Evolutionary conservation across 495 filamentous ascomycete species (phyloP).

Genomic region (Penicillium alfredii): DNA sequence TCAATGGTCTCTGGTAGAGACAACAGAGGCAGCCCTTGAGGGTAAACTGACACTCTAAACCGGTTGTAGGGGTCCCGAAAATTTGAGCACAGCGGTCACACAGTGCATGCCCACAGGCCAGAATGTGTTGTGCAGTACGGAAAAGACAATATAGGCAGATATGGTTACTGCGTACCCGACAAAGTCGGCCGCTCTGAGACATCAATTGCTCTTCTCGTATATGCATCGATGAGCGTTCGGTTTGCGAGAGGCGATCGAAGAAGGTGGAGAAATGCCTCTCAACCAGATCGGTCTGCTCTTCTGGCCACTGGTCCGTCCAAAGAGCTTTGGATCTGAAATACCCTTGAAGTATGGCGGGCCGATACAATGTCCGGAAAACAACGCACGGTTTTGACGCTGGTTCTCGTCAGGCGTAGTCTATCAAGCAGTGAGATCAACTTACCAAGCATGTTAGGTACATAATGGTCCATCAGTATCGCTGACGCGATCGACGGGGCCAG

Average conservation of each 20-base stretch:
- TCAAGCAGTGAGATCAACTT: constrained; percentile 5
- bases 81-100: constrained; percentile 26
- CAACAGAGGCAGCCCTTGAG: constrained; percentile 16
- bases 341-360: constrained; percentile 2
- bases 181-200: constrained; percentile 6
- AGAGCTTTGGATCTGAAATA: constrained; percentile 7
- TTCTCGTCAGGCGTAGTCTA: constrained; percentile 1
- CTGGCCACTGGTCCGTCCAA: constrained; percentile 4
- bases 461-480: constrained; percentile 27
- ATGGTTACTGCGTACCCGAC: constrained; percentile 6
- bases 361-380: constrained; percentile 20
- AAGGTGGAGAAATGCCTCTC: constrained; percentile 6
- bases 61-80: constrained; percentile 12
- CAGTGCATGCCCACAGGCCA: constrained; percentile 24
- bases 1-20: constrained; percentile 8
- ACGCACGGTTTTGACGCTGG: constrained; percentile 13
- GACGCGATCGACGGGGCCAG: constrained; percentile 23
- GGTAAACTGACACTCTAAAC: constrained; percentile 17
- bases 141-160: constrained; percentile 26
- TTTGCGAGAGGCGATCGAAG: constrained; percentile 6
- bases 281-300: constrained; percentile 7
- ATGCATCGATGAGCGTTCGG: not conserved
- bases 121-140: constrained; percentile 19
- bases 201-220: constrained; percentile 9
- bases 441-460: constrained; percentile 26